Base-by-base conservation (phyloP, 345 rosid genomes). In the Bretschneidera sinensis region DNA sequence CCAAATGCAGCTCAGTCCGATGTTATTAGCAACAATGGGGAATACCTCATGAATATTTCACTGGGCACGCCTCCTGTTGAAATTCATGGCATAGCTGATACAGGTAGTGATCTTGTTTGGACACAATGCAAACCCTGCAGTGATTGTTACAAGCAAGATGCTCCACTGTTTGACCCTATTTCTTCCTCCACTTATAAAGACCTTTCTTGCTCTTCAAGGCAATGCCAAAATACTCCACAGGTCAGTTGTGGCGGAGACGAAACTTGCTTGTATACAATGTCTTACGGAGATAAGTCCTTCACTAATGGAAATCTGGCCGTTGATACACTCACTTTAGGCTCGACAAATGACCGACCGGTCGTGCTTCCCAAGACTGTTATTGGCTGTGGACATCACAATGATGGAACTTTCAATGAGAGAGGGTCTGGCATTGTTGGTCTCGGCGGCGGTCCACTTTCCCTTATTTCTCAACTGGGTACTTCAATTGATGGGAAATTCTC, bases 21-120 rank as follows among this genome's bases (percentile, higher is more conserved):
- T 11, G 9, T 73, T 6, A 74, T 39, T 0, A 17, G 48, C 1
- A 0, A 2, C 2, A 5, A 8, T 0, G 82, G 76, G 18, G 74
- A 74, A 48, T 78, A 71, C 55, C 43, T 78, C 2, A 56, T 77
- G 76, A 61, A 70, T 0, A 1, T 77, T 15, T 73, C 81, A 0
- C 20, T 77, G 0, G 78, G 81, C 0, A 66, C 78, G 7, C 78
- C 76, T 11, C 63, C 67, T 0, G 59, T 71, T 11, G 45, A 54
- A 3, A 47, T 67, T 43, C 52, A 63, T 39, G 67, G 51, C 0
- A 47, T 63, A 0, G 61, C 67, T 5, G 79, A 75, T 63, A 75
- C 79, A 0, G 76, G 79, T 0, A 75, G 79, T 5, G 73, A 71
- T 67, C 79, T 71, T 1, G 14, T 64, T 9, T 75, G 79, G 79